Conservation (phyloP, 352 stramenopile species). For the Phytophthora uliginosa region DNA sequence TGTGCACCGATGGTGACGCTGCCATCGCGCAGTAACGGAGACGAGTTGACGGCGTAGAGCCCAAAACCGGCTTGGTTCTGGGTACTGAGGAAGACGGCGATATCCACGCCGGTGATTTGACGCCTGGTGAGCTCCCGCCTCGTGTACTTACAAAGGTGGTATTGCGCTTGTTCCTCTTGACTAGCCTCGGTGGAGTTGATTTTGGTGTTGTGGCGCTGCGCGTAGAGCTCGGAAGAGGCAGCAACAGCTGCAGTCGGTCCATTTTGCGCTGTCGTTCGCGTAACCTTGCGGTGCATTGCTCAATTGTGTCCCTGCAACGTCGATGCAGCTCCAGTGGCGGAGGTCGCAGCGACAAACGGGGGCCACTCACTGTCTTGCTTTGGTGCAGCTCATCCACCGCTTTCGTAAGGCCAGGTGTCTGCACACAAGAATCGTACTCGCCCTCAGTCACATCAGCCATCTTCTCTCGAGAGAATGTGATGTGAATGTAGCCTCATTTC, state of each 20-base stretch:
- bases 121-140: neutral
- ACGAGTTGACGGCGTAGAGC: neutral
- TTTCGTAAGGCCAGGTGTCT: neutral
- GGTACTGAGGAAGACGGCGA: neutral
- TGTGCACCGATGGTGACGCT: neutral
- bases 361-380: neutral
- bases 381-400: neutral
- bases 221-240: constrained; percentile 2
- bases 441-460: neutral
- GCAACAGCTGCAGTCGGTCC: constrained; percentile 25
- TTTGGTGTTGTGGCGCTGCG: neutral
- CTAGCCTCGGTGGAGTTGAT: constrained; percentile 17
- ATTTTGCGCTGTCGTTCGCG: constrained; percentile 35
- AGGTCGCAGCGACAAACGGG: neutral
- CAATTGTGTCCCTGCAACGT: constrained; percentile 28
- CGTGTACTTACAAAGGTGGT: neutral
- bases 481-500: constrained; percentile 9
- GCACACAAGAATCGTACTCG: neutral
- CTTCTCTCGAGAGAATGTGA: neutral
- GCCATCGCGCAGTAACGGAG: neutral
- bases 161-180: constrained; percentile 24
- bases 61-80: neutral
- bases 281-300: constrained; percentile 15
- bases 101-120: neutral
- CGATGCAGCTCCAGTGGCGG: constrained; percentile 28